These are phyloP conservation scores for Epicoccum nigrum DNA, from an alignment of 2,329 filamentous ascomycete genomes.

Conservation along the genomic window DNA sequence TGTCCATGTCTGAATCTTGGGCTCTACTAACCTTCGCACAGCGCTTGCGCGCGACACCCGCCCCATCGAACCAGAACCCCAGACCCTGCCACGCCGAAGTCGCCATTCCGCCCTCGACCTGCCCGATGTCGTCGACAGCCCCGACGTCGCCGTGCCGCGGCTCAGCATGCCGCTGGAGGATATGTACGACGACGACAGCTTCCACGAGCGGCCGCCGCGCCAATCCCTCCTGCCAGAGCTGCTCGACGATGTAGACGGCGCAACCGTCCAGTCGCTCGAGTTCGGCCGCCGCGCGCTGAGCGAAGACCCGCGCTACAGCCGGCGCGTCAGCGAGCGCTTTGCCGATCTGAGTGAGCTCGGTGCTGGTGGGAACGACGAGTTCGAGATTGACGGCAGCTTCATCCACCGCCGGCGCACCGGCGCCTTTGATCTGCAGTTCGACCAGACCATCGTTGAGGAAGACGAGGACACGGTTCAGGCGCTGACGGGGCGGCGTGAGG, in stretches of 20 bases:
- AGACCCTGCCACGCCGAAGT: conserved; percentile 35
- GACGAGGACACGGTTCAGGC: conserved; percentile 42
- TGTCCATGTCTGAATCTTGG: not conserved
- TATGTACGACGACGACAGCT: conserved; percentile 52
- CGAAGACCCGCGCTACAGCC: conserved; percentile 49
- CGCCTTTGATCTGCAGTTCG: conserved; percentile 45
- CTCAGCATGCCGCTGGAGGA: conserved; percentile 52
- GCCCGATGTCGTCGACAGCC: conserved; percentile 56
- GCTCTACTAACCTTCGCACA: conserved; percentile 27
- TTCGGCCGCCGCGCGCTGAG: conserved; percentile 50
- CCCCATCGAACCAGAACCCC: conserved; percentile 56
- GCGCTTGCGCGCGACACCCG: conserved; percentile 58
- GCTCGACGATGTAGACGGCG: conserved; percentile 46
- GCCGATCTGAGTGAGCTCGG: conserved; percentile 52
- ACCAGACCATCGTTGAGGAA: conserved; percentile 41
- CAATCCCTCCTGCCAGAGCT: conserved; percentile 45
- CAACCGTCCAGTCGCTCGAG: conserved; percentile 57
- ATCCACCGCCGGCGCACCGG: conserved; percentile 35
- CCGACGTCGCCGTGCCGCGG: conserved; percentile 49
- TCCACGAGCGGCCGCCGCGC: conserved; percentile 48
- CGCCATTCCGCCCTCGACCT: conserved; percentile 49
- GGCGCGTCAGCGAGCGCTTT: conserved; percentile 60
- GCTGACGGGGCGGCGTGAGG: conserved; percentile 39
- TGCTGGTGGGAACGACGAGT: conserved; percentile 43
- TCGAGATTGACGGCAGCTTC: conserved; percentile 52